Base-by-base conservation (phyloP, 2,329 filamentous ascomycete genomes). In the Myriosclerotinia curreyana region DNA sequence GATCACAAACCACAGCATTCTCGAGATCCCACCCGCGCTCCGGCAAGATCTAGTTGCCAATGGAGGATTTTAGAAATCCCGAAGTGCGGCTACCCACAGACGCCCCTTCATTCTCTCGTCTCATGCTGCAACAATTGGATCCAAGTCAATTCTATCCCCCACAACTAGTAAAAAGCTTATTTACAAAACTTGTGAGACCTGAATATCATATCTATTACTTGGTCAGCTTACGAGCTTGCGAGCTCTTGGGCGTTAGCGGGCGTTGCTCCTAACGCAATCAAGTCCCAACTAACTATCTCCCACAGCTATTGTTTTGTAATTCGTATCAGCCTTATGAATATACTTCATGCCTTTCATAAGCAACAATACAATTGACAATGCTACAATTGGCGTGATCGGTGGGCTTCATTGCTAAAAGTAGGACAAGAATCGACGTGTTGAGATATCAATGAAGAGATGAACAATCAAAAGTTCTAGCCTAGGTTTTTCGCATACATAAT, bases 291-390 rank as follows among this genome's bases (percentile, higher is more conserved):
- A 31, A 38, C 36, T 15, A 50, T 64, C 38, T 64, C 49, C 48
- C 48, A 60, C 62, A 60, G 11, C 62, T 48, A 48, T 53, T 53
- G 62, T 64, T 64, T 64, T 36, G 40, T 17, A 53, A n/a, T 28
- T 53, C 31, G 62, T 49, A 48, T 64, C 62, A 64, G 48, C 55
- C 62, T 64, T 53, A 60, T 49, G 40, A 28, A 38, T 14, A 22
- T 14, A 34, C 58, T 63, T 63, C 44, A 63, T 63, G 61, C 61
- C 46, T 63, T 63, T 36, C 22, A 42, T 31, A 20, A 50, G 31
- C 22, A 17, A 50, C 5, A 25, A 49, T 44, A 50, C 5, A 25
- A 49, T 44, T 44, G 44, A 11, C 12, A 44, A 25, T 59, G 22
- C 25, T 38, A 42, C 15, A 25, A 36, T 42, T 52, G 34, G 36